Evolutionary conservation across 2,329 filamentous ascomycete genomes (phyloP), one percentile per base, ranked within the genome.

Genomic region (Didymella keratinophila): DNA sequence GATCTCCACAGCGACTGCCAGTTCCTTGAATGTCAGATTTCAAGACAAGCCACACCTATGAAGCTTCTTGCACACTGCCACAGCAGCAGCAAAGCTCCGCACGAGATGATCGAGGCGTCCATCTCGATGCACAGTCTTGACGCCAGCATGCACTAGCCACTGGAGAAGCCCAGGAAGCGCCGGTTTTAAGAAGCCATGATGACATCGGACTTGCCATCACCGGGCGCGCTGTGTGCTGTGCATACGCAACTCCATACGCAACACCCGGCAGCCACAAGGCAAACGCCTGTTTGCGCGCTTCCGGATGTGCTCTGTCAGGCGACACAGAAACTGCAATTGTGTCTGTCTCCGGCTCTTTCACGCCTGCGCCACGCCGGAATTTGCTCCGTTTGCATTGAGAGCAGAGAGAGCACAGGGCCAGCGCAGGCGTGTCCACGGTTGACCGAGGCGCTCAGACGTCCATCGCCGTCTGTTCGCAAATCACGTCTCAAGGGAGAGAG

Each of bases 171-270:
- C 41, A 25, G 18, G 41, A 50, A 57, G 49, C 49, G 56, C 56
- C 56, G 56, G 56, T 27, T 49, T 53, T 50, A 58, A 53, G 16
- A 36, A 37, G 39, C 49, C 44, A 56, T 49, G 56, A 58, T 58
- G 56, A 50, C 56, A 58, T 45, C 12, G 45, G 55, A 45, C 21
- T 43, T 45, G 55, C 28, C 16, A 42, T 49, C 11, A 32, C 55
- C 30, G 55, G 42, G 46, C 47, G 25, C 30, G 21, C 11, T 44
- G 44, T 14, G 16, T 25, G 42, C 42, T n/a, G 51, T 25, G 49
- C 55, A 42, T 58, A 58, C 55, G 55, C 49, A 58, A 30, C 20
- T 4, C 16, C 23, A 32, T 23, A 53, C 56, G 56, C 56, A 58
- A 58, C 28, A 46, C 50, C 23, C 23, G 9, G 37, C 25, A n/a